phyloP scores from a whole-genome alignment of 2,329 filamentous ascomycete genomes.

The Aspergillus oerlinghausenensis region DNA sequence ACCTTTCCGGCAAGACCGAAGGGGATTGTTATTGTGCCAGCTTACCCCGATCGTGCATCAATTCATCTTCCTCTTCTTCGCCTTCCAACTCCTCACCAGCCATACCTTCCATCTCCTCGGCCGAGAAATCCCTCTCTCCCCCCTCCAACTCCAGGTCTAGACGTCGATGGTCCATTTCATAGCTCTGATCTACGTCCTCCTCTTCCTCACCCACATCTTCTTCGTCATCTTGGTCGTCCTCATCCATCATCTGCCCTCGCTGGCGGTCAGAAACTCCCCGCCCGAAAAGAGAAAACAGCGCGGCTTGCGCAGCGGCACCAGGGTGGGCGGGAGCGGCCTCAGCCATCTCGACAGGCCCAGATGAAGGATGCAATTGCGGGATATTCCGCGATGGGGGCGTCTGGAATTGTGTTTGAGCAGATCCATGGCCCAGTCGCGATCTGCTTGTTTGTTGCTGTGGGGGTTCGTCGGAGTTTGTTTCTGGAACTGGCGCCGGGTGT shows the following conservation, averaged over 20 bases:
- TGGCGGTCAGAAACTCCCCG: constrained; percentile 9
- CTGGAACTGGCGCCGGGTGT: constrained; percentile 4
- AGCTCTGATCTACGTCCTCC: constrained; percentile 14
- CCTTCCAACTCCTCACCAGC: constrained; percentile 17
- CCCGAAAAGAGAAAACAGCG: constrained; percentile 19
- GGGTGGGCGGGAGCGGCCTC: constrained; percentile 16
- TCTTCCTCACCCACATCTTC: constrained; percentile 17
- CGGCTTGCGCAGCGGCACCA: constrained; percentile 18
- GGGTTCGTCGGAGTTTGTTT: constrained; percentile 1
- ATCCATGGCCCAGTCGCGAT: constrained; percentile 11
- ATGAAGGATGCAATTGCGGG: constrained; percentile 24
- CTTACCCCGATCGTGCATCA: constrained; percentile 33
- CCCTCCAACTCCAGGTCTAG: constrained; percentile 12
- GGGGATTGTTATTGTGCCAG: background rate
- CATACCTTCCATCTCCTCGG: constrained; percentile 16
- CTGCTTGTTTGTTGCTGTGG: constrained; percentile 7
- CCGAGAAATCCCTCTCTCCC: constrained; percentile 16
- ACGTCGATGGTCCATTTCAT: constrained; percentile 9
- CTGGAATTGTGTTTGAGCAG: constrained; percentile 23
- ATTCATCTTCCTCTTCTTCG: constrained; percentile 27
- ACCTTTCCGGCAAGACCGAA: too few relatives aligned
- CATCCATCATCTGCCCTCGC: constrained; percentile 9
- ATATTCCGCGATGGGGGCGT: constrained; percentile 28
- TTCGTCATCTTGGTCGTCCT: constrained; percentile 16
- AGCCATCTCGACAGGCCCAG: constrained; percentile 19